Evolutionary conservation across 1,284 basidiomycete species (phyloP), one percentile per base, ranked within the genome.

Genomic region (Amylostereum areolatum): DNA sequence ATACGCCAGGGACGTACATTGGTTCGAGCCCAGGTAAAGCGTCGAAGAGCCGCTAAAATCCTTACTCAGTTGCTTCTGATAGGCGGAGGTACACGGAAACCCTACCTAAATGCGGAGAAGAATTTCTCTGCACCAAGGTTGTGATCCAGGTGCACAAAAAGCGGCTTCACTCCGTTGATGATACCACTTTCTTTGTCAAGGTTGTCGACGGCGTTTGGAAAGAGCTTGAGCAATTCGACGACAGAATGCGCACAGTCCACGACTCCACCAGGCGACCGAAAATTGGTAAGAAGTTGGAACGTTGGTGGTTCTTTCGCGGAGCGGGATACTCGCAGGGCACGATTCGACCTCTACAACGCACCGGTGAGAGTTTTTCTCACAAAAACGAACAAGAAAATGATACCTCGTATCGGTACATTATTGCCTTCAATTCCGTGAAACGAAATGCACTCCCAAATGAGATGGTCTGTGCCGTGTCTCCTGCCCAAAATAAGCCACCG

Each of bases 401-500:
- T 18, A 78, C 81, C 62, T 85, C 80, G 0, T 78, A 59, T 32
- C 73, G 69, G 46, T 71, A 75, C 28, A 83, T 54, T 47, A 78
- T 78, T 0, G 81, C 72, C 52, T 80, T 85, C 49, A 85, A 59
- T 36, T 83, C 80, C 51, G 79, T 65, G 57, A 85, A 85, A 11
- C 75, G 66, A 49, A 85, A 85, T 0, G 79, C 74, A 48, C 78
- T 82, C 0, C 82, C 83, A 3, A 75, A 68, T 0, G 77, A 77
- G n/a, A 85, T 85, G 0, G 81, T 80, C 51, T 85, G 83, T 0
- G 82, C 81, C 1, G 83, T 85, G 56, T 85, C 82, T 0, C 82
- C 83, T 3, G 83, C 83, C 78, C 79, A 85, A 55, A 84, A 81
- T 29, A 82, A 60, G 0, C 83, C 83, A 48, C 80, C 63, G 0